Evolutionary conservation across 2,329 filamentous ascomycete genomes (phyloP).

Genomic region (Pestalotiopsis sp.): DNA sequence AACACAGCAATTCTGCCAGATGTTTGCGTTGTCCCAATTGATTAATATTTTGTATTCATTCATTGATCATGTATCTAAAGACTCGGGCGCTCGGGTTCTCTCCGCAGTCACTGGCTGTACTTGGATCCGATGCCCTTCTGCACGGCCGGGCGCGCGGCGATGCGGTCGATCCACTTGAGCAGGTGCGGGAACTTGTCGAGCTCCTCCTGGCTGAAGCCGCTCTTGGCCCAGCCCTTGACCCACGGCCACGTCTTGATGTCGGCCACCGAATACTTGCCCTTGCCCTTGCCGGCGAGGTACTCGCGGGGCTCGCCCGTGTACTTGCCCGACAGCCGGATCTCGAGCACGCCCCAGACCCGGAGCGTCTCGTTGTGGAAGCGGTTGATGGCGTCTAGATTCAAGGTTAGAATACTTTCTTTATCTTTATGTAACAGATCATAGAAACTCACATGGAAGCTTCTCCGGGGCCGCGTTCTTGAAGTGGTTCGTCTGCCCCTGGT

Average conservation of each 20-base stretch:
- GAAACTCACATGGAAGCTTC: conserved; percentile 40
- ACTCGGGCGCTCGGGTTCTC: neutral
- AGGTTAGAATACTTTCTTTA: neutral
- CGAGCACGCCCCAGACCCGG: conserved; percentile 51
- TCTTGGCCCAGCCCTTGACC: conserved; percentile 46
- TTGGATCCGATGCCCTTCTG: conserved; percentile 22
- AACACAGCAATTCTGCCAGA: too few relatives aligned
- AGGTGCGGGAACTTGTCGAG: conserved; percentile 52
- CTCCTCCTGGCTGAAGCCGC: conserved; percentile 48
- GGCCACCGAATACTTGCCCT: conserved; percentile 56
- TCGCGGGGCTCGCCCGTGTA: conserved; percentile 50
- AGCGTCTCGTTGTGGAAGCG: conserved; percentile 54
- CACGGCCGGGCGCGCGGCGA: conserved; percentile 49
- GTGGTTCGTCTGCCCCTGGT: conserved; percentile 43
- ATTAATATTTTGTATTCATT: neutral
- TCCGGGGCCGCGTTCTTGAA: conserved; percentile 45
- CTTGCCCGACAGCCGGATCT: conserved; percentile 42
- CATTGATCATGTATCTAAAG: neutral
- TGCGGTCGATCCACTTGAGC: conserved; percentile 54
- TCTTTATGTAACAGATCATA: neutral
- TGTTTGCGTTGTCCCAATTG: neutral
- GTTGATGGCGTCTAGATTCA: conserved; percentile 43
- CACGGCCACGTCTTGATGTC: conserved; percentile 56
- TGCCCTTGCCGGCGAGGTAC: conserved; percentile 54
- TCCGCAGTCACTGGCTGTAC: conserved; percentile 16